phyloP scores from a whole-genome alignment of 2,329 filamentous ascomycete species.

The Magnaporthiopsis poae region DNA sequence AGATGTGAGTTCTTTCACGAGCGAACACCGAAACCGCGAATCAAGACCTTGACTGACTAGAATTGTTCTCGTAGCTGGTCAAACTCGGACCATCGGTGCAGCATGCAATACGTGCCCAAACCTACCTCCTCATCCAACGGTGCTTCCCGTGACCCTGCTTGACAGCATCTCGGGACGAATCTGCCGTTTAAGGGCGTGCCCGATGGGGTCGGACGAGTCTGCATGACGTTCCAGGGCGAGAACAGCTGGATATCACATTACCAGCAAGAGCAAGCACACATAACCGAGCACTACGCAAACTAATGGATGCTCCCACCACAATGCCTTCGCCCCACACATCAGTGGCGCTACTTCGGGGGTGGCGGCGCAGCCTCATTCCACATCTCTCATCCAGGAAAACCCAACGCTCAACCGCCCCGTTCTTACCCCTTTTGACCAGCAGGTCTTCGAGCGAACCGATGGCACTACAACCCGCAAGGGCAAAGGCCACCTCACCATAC shows the following conservation, averaged over 20 bases:
- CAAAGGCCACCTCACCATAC: background rate
- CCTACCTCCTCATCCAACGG: background rate
- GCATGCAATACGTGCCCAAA: background rate
- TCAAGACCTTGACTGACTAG: background rate
- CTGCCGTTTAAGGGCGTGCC: background rate
- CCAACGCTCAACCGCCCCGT: background rate
- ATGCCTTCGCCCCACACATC: background rate
- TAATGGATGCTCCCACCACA: background rate
- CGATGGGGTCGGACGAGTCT: background rate
- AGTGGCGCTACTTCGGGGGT: background rate
- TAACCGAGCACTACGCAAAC: background rate
- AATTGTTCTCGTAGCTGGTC: background rate
- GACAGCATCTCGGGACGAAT: background rate
- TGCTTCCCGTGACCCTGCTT: background rate
- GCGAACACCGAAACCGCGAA: background rate
- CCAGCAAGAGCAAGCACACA: background rate
- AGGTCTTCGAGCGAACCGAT: background rate
- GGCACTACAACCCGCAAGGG: background rate
- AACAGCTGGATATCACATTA: background rate
- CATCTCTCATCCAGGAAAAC: background rate
- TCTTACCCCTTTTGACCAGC: background rate
- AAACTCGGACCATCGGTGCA: constrained; percentile 4
- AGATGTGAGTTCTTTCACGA: constrained; percentile 57
- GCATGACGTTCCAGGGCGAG: background rate
- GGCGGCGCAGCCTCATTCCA: background rate